A percentile compares a stretch with the other conserved stretches of the same genome.
Evolutionary conservation across 306 rosid genomes (phyloP).

Genomic region (Lagenaria siceraria): DNA sequence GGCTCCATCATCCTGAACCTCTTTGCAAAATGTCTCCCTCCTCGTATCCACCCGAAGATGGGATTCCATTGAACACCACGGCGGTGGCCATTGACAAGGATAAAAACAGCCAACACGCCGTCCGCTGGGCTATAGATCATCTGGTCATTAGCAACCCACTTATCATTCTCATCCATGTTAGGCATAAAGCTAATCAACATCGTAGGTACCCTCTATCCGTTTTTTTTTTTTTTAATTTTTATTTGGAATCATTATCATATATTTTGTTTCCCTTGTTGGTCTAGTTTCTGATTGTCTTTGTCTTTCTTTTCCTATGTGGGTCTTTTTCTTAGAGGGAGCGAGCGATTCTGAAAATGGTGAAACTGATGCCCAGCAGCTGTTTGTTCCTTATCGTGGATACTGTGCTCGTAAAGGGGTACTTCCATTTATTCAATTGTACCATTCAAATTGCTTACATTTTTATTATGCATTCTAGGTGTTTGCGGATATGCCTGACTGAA

Average conservation of each 20-base stretch:
- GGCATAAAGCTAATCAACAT: constrained; percentile 28
- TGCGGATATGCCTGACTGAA: not conserved
- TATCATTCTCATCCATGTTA: constrained; percentile 54
- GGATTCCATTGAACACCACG: constrained; percentile 27
- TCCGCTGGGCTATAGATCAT: constrained; percentile 77
- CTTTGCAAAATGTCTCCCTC: constrained; percentile 20
- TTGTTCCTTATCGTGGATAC: constrained; percentile 41
- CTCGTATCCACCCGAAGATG: constrained; percentile 14
- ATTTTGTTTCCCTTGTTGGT: not conserved
- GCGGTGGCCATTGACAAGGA: constrained; percentile 76
- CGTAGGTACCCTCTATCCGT: constrained; percentile 67
- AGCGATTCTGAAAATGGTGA: constrained; percentile 30
- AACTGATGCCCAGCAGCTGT: constrained; percentile 24
- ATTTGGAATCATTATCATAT: not conserved
- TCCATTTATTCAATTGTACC: not conserved
- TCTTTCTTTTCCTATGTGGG: not conserved
- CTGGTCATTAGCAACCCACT: constrained; percentile 29
- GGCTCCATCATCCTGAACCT: not conserved
- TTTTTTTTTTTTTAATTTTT: not conserved
- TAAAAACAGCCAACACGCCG: constrained; percentile 61
- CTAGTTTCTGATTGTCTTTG: not conserved
- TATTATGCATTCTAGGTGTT: not conserved
- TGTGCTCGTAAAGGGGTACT: constrained; percentile 58
- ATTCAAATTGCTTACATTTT: not conserved
- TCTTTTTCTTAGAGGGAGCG: constrained; percentile 20